Percentiles rank a stretch among this genome's conserved stretches.
phyloP scores from a whole-genome alignment of 1,139 yeast species.

The Yamadazyma sp. region DNA sequence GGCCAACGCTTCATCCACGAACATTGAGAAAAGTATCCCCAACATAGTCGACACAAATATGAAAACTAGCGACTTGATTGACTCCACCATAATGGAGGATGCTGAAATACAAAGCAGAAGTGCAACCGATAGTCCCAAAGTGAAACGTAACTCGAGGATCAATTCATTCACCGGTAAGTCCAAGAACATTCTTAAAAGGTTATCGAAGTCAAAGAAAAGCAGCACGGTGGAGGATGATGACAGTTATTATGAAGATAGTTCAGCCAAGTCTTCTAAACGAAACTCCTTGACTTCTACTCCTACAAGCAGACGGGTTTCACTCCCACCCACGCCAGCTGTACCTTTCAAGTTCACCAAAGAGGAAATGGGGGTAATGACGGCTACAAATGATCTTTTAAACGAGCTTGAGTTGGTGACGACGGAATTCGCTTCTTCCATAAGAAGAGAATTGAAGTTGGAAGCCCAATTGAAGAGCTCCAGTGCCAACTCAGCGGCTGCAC shows the following conservation, averaged over 20 bases:
- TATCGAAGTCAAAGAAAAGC: constrained; percentile 28
- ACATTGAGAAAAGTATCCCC: constrained; percentile 9
- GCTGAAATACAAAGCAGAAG: constrained; percentile 1
- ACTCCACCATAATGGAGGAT: constrained; percentile 8
- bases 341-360: constrained; percentile 48
- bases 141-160: constrained; percentile 23
- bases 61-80: constrained; percentile 5
- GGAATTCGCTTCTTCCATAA: constrained; percentile 70
- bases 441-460: constrained; percentile 63
- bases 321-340: constrained; percentile 6
- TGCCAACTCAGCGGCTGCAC: constrained; percentile 3
- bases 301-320: constrained; percentile 11
- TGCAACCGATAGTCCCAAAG: constrained; percentile 2
- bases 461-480: constrained; percentile 30
- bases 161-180: constrained; percentile 30
- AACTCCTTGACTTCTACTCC: constrained; percentile 16
- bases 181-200: constrained; percentile 34
- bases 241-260: constrained; percentile 7
- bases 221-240: constrained; percentile 18
- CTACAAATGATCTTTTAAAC: constrained; percentile 56
- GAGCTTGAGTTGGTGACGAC: constrained; percentile 69
- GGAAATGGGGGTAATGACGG: constrained; percentile 61
- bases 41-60: constrained; percentile 3
- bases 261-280: constrained; percentile 16
- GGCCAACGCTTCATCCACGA: constrained; percentile 23